Evolutionary conservation across 1,139 yeast genomes (phyloP).

Genomic region (Pneumocystis jirovecii): DNA sequence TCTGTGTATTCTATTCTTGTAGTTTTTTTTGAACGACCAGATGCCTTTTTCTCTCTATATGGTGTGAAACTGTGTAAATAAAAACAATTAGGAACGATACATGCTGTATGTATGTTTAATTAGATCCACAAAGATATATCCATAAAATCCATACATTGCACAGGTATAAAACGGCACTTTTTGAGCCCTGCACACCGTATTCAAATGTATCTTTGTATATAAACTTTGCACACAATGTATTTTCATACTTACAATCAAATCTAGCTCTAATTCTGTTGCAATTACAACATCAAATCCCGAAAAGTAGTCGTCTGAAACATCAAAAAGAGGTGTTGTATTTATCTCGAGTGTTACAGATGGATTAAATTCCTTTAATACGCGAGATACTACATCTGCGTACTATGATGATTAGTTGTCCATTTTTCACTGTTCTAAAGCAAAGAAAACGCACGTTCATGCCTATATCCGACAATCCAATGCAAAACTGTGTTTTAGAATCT

Average conservation of each 20-base stretch:
- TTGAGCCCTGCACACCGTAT: constrained; percentile 39
- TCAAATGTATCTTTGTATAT: constrained; percentile 25
- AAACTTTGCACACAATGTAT: neutral
- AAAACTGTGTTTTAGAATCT: constrained; percentile 69
- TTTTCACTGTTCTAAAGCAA: neutral
- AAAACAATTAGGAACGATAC: neutral
- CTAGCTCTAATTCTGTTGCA: constrained; percentile 48
- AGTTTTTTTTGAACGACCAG: neutral
- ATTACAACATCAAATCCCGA: constrained; percentile 55
- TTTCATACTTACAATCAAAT: constrained; percentile 21
- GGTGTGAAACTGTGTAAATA: neutral
- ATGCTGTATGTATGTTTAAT: constrained; percentile 41
- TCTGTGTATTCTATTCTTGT: neutral
- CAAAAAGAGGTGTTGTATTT: constrained; percentile 27
- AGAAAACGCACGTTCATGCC: constrained; percentile 20
- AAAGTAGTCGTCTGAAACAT: constrained; percentile 31
- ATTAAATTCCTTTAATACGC: constrained; percentile 54
- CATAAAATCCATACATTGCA: constrained; percentile 66
- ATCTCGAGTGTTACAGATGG: constrained; percentile 46
- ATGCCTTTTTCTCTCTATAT: neutral
- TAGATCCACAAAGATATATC: constrained; percentile 67
- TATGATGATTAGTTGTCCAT: constrained; percentile 2
- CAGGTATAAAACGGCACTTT: constrained; percentile 54
- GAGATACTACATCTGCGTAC: constrained; percentile 42
- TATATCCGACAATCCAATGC: constrained; percentile 38